A percentile compares a stretch with the other conserved stretches of the same genome.
Conservation (phyloP, 2,329 filamentous ascomycete genomes). For the Neobulgaria alba region DNA sequence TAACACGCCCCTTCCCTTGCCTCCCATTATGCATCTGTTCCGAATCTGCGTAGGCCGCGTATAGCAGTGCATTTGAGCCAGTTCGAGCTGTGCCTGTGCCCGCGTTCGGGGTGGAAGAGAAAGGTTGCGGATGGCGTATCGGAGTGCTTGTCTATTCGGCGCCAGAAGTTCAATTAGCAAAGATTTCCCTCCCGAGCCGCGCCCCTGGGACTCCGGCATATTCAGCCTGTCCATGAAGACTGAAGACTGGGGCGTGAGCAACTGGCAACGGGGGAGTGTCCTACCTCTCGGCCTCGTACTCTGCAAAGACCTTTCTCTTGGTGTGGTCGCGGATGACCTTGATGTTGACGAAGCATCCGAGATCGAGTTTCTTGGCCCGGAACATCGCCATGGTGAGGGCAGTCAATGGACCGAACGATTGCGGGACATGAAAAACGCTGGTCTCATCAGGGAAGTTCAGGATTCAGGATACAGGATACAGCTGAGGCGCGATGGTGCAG, state of each 20-base stretch:
- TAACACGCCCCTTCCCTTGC: conserved; percentile 84
- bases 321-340: conserved; percentile 88
- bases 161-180: too few relatives aligned
- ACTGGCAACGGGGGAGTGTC: neutral
- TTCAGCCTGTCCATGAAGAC: too few relatives aligned
- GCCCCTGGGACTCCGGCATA: too few relatives aligned
- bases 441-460: too few relatives aligned
- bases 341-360: conserved; percentile 81
- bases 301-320: conserved; percentile 86
- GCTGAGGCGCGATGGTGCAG: too few relatives aligned
- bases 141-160: conserved; percentile 70
- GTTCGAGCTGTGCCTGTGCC: conserved; percentile 85
- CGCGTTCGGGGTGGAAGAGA: conserved; percentile 72
- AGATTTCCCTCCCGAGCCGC: too few relatives aligned
- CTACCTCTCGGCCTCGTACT: conserved; percentile 76
- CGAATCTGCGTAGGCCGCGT: conserved; percentile 88
- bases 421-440: neutral
- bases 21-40: conserved; percentile 86
- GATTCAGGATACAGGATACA: too few relatives aligned
- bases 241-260: neutral
- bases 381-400: conserved; percentile 67
- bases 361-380: conserved; percentile 79
- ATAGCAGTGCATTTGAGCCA: conserved; percentile 93
- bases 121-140: conserved; percentile 91
- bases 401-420: neutral